Conservation (phyloP, 106 monocot species). For the Amphibolis antarctica region DNA sequence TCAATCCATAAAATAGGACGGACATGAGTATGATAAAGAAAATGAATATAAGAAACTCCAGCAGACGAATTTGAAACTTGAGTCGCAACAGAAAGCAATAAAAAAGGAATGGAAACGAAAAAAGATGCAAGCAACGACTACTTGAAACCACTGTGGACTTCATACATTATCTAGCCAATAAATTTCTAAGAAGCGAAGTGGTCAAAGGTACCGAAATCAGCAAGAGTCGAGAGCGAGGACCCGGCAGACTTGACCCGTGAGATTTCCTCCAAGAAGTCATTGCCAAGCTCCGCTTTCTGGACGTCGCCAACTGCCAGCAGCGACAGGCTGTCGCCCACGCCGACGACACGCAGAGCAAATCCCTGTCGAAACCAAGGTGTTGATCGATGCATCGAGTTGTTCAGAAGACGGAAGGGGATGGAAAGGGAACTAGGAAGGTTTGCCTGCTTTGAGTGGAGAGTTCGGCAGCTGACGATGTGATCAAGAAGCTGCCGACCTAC, state of each 20-base stretch:
- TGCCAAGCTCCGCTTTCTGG: constrained; percentile 23
- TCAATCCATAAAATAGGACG: not conserved
- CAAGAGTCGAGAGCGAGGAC: constrained; percentile 34
- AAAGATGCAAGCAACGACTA: not conserved
- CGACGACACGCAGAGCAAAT: constrained; percentile 57
- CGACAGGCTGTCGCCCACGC: constrained; percentile 70
- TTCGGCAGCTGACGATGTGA: constrained; percentile 66
- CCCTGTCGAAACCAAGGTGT: constrained; percentile 28
- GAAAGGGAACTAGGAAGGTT: not conserved
- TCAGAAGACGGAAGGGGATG: not conserved
- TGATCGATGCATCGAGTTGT: not conserved
- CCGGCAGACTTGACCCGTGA: constrained; percentile 60
- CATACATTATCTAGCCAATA: too few species aligned
- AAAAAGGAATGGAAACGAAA: not conserved
- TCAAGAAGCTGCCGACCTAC: constrained; percentile 84
- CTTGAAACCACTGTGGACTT: not conserved
- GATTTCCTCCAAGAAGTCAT: constrained; percentile 40
- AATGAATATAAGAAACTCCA: not conserved
- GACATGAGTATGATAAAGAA: not conserved
- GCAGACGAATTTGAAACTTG: not conserved
- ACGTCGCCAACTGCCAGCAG: constrained; percentile 52
- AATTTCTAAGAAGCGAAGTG: too few species aligned
- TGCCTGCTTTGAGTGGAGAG: constrained; percentile 73
- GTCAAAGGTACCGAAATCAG: constrained; percentile 23
- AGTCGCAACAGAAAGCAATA: not conserved